Evolutionary conservation across 192 early-diverging fungal genomes (phyloP), one percentile per base, ranked within the genome.

Genomic region (Rhizoclosmatium globosum): DNA sequence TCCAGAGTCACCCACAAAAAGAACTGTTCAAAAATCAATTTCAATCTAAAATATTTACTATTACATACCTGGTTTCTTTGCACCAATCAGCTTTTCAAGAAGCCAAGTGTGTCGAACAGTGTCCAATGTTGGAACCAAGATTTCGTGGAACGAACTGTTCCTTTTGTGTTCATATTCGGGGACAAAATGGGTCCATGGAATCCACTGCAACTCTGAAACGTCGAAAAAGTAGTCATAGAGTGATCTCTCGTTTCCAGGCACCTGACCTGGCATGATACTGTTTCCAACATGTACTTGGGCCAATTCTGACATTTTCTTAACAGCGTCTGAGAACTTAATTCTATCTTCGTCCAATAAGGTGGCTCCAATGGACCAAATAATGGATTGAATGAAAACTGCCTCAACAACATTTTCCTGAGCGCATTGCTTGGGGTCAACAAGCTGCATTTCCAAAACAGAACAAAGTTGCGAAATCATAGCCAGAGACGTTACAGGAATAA

Each of bases 151-250:
- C 3, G 89, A 42, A 23, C 69, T 66, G 15, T 72, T 67, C 17
- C 86, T 81, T 21, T 84, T 84, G 70, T 90, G 87, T 64, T 87
- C 80, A 71, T 90, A 90, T 13, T 85, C 65, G 42, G 89, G 89
- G 1, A 90, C 87, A 66, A 89, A 90, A 47, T 84, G 79, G 31
- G 68, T 86, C 89, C 89, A 90, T 4, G 89, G 77, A 11, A 82
- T 78, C 89, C 89, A 90, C 65, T 89, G 83, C 13, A 87, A 78
- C 76, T 86, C 84, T 3, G 76, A 60, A 39, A 80, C 42, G 68
- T 91, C 89, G 81, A 91, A 91, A 74, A 82, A 84, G 76, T 87
- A 89, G 71, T 89, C 90, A 70, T 90, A 89, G 3, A 90, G 53
- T 0, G 85, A 85, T 73, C 87, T 85, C 19, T 90, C 89, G 59